phyloP scores from a whole-genome alignment of 768 basidiomycete species.

The Boletus huronensis region DNA sequence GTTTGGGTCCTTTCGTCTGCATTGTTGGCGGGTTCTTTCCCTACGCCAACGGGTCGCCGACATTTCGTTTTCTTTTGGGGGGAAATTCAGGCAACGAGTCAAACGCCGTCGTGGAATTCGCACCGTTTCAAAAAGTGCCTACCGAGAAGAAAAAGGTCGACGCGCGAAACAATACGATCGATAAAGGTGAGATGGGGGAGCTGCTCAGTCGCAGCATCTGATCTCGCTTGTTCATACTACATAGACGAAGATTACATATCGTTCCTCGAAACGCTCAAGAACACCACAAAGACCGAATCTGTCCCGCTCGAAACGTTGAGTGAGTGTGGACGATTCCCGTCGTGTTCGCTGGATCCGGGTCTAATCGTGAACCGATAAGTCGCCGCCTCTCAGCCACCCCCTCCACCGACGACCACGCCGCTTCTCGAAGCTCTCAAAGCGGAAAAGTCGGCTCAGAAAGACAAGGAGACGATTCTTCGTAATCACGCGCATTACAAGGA shows the following conservation, averaged over 20 bases:
- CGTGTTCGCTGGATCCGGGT: background rate
- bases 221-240: slow-evolving; percentile 25
- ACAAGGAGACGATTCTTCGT: slow-evolving; percentile 68
- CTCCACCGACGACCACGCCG: slow-evolving; percentile 79
- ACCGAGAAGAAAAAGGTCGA: slow-evolving; percentile 74
- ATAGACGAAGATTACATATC: slow-evolving; percentile 86
- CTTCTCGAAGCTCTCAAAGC: slow-evolving; percentile 91
- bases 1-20: background rate
- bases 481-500: slow-evolving; percentile 74
- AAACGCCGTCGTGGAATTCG: slow-evolving; percentile 88
- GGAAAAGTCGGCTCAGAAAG: slow-evolving; percentile 60
- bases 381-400: slow-evolving; percentile 55
- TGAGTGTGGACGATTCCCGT: background rate
- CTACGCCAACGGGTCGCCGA: too few species aligned
- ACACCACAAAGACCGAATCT: slow-evolving; percentile 48
- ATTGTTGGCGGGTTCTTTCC: too few species aligned
- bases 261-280: slow-evolving; percentile 72
- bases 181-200: slow-evolving; percentile 42
- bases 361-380: slow-evolving; percentile 38
- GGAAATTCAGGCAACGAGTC: slow-evolving; percentile 70
- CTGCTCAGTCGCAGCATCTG: background rate
- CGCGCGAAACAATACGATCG: slow-evolving; percentile 80
- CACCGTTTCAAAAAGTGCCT: slow-evolving; percentile 87
- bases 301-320: slow-evolving; percentile 58
- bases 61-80: background rate